Base-by-base conservation (phyloP, 345 rosid genomes). In the Pistacia integerrima region DNA sequence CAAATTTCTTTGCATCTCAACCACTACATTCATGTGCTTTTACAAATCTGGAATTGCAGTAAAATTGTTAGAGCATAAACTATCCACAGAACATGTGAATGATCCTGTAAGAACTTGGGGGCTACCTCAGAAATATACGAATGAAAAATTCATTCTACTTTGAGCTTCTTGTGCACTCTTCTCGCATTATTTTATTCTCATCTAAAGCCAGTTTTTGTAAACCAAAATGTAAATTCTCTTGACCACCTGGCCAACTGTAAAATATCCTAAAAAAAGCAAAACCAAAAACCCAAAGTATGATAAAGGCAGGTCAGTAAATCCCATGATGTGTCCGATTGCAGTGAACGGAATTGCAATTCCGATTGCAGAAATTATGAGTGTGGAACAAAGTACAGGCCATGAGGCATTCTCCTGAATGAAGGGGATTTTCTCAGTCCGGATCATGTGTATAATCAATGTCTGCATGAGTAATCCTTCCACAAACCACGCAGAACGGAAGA, bases 391-490 rank as follows among this genome's bases (percentile, higher is more conserved):
- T 36, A 91, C 90, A 1, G 88, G 90, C 93, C 90, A 87, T 5
- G 93, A 86, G 12, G 93, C 93, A 52, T 78, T 76, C 67, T 84
- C 92, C 81, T 88, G 89, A 66, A 88, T 62, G 78, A 89, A 88
- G 33, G 96, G 91, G 54, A 84, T 83, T 70, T 89, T 89, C 85
- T 87, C 93, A 0, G 93, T 88, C 41, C 92, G 77, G 79, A 91
- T 87, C 78, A 91, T 79, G 82, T 91, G 92, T 81, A 77, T 87
- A 61, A 91, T 87, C 69, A 91, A 68, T 9, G 90, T 85, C 82
- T 89, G 92, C 93, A 89, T 88, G 11, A 87, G 87, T 62, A 91
- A 86, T 65, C 93, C 93, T 85, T 89, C 93, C 0, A 87, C 74
- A 25, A 89, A 91, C 88, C 87, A 85, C 13, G 88, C 93, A 28